Conservation (phyloP, 768 basidiomycete species). For the Austroboletus festivus region DNA sequence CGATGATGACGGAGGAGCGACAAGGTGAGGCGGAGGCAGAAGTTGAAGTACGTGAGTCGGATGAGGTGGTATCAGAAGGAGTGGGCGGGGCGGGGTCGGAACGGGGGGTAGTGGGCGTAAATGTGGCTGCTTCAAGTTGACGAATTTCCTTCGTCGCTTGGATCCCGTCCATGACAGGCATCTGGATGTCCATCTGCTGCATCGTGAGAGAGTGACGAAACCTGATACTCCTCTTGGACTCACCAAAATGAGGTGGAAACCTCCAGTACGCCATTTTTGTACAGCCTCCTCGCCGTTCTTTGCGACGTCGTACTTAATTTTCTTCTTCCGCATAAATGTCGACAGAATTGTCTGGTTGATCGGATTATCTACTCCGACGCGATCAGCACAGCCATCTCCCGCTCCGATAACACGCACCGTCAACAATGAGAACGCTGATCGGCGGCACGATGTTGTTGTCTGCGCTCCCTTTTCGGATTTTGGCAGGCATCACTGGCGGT, state of each 20-base stretch:
- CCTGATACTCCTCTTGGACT: slow-evolving; percentile 28
- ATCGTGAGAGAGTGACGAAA: slow-evolving; percentile 10
- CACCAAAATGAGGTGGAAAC: slow-evolving; percentile 94
- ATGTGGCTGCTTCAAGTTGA: slow-evolving; percentile 72
- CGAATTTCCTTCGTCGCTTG: slow-evolving; percentile 96
- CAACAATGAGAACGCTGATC: slow-evolving; percentile 96
- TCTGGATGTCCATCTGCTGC: slow-evolving; percentile 96
- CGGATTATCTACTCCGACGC: slow-evolving; percentile 74
- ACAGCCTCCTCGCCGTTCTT: slow-evolving; percentile 96
- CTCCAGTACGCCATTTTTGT: slow-evolving; percentile 89
- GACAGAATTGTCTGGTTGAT: slow-evolving; percentile 97
- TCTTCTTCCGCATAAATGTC: slow-evolving; percentile 96
- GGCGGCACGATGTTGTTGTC: slow-evolving; percentile 87
- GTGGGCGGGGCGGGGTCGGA: slow-evolving; percentile 46
- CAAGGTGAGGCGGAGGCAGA: slow-evolving; percentile 56
- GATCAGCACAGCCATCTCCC: slow-evolving; percentile 9
- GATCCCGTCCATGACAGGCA: slow-evolving; percentile 99
- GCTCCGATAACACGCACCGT: slow-evolving; percentile 56
- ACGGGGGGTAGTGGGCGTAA: slow-evolving; percentile 66
- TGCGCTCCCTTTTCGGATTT: slow-evolving; percentile 51
- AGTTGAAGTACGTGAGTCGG: slow-evolving; percentile 45
- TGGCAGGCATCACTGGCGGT: slow-evolving; percentile 29
- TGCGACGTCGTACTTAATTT: slow-evolving; percentile 91
- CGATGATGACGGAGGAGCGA: slow-evolving; percentile 94
- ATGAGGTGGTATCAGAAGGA: slow-evolving; percentile 51